Evolutionary conservation across 2,329 filamentous ascomycete genomes (phyloP).

Genomic region (Fusarium burgessii): DNA sequence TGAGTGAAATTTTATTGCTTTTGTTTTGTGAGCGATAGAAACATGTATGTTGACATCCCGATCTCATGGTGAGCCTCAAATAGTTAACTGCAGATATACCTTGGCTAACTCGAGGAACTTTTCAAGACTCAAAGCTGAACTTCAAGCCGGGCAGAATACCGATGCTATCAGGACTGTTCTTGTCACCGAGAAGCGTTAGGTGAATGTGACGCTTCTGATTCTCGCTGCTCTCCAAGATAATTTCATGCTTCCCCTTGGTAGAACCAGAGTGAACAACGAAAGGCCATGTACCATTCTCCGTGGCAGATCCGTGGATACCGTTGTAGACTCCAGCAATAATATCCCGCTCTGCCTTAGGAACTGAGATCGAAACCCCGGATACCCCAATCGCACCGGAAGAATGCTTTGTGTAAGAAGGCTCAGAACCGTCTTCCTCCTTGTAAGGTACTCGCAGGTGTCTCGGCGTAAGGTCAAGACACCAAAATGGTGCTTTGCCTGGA

Average conservation of each 20-base stretch:
- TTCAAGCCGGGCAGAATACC: conserved; percentile 21
- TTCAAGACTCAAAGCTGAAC: neutral
- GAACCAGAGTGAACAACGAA: conserved; percentile 29
- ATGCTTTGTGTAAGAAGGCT: conserved; percentile 13
- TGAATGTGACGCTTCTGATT: neutral
- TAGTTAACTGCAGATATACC: too few relatives aligned
- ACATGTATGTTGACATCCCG: too few relatives aligned
- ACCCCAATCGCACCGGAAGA: conserved; percentile 1
- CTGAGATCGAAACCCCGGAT: conserved; percentile 2
- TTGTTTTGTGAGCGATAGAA: too few relatives aligned
- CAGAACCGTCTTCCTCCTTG: neutral
- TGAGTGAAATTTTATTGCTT: too few relatives aligned
- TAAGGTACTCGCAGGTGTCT: conserved; percentile 23
- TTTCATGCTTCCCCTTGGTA: neutral
- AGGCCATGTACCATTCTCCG: neutral
- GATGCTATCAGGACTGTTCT: neutral
- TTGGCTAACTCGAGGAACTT: fast-evolving
- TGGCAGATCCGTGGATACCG: conserved; percentile 12
- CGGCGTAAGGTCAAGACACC: conserved; percentile 26
- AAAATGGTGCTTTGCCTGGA: conserved; percentile 25
- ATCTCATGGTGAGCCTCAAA: too few relatives aligned
- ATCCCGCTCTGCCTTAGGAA: neutral
- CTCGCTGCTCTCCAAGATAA: neutral
- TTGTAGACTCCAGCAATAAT: conserved; percentile 6
- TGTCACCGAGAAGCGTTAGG: neutral